Percentiles rank a stretch among this genome's conserved stretches.
Conservation (phyloP, 768 basidiomycete genomes). For the Xerocomellus dryophilus region DNA sequence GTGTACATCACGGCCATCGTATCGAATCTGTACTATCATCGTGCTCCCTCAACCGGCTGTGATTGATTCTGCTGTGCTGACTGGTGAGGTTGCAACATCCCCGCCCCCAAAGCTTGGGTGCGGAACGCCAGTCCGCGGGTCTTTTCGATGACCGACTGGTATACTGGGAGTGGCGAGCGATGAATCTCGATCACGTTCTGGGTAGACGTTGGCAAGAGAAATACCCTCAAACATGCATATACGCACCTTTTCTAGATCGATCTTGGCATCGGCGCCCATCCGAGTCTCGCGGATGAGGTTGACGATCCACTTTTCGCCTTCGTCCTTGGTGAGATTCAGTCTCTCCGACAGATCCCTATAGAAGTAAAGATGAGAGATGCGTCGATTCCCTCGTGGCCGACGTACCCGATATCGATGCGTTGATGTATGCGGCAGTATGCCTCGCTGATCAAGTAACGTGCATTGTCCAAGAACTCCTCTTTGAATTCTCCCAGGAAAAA, state of each 20-base stretch:
- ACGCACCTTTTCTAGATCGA: slow-evolving; percentile 87
- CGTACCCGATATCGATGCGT: slow-evolving; percentile 81
- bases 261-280: slow-evolving; percentile 96
- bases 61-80: slow-evolving; percentile 29
- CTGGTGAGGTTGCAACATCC: slow-evolving; percentile 48
- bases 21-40: slow-evolving; percentile 11
- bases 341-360: slow-evolving; percentile 86
- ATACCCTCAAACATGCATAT: background rate
- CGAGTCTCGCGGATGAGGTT: slow-evolving; percentile 97
- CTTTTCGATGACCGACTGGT: slow-evolving; percentile 94
- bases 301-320: slow-evolving; percentile 99
- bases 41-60: slow-evolving; percentile 30
- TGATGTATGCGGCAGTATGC: slow-evolving; percentile 98
- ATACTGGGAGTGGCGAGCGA: slow-evolving; percentile 83
- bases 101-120: slow-evolving; percentile 85
- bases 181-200: slow-evolving; percentile 97
- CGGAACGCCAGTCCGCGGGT: slow-evolving; percentile 89
- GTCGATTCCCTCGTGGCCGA: background rate
- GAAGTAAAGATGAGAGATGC: background rate
- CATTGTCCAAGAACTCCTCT: slow-evolving; percentile 96
- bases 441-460: slow-evolving; percentile 93
- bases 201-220: slow-evolving; percentile 10
- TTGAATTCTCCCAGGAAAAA: slow-evolving; percentile 91
- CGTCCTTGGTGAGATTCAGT: slow-evolving; percentile 88
- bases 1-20: background rate